These are phyloP conservation scores for Calonectria hongkongensis DNA, from an alignment of 2,329 filamentous ascomycete species.

Conservation along the genomic window DNA sequence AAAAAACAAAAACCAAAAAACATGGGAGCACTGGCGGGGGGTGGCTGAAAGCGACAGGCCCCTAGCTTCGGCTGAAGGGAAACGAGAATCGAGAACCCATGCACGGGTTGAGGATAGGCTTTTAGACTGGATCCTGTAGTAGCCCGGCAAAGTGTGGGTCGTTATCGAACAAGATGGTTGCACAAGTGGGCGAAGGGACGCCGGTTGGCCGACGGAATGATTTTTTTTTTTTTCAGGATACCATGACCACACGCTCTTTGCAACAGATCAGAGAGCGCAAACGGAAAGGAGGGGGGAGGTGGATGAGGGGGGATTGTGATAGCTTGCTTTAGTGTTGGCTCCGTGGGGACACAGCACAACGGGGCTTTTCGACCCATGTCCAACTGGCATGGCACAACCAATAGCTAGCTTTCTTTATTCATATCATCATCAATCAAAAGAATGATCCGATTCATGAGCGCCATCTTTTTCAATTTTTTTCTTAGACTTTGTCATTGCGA, in stretches of 20 bases:
- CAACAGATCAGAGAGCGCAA: neutral
- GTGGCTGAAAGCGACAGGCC: constrained; percentile 35
- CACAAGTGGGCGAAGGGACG: constrained; percentile 25
- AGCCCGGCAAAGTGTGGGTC: constrained; percentile 44
- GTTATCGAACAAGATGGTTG: constrained; percentile 30
- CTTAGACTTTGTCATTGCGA: no score
- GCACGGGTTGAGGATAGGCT: constrained; percentile 53
- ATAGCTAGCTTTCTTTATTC: constrained; percentile 25
- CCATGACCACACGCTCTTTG: constrained; percentile 19
- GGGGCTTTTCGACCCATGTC: constrained; percentile 24
- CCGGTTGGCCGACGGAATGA: neutral
- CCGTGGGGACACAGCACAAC: constrained; percentile 26
- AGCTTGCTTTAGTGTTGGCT: constrained; percentile 34
- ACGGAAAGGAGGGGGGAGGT: neutral
- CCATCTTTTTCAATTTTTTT: neutral
- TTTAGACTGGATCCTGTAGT: constrained; percentile 54
- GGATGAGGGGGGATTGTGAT: constrained; percentile 18
- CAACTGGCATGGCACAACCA: constrained; percentile 17
- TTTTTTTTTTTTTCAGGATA: constrained; percentile 4
- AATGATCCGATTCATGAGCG: constrained; percentile 10
- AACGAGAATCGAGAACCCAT: constrained; percentile 37
- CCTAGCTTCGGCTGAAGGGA: constrained; percentile 53
- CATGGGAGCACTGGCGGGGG: constrained; percentile 9
- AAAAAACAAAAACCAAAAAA: constrained; percentile 24
- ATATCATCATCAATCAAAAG: constrained; percentile 21